Conservation (phyloP, 2,329 filamentous ascomycete species). For the Alternaria solani region DNA sequence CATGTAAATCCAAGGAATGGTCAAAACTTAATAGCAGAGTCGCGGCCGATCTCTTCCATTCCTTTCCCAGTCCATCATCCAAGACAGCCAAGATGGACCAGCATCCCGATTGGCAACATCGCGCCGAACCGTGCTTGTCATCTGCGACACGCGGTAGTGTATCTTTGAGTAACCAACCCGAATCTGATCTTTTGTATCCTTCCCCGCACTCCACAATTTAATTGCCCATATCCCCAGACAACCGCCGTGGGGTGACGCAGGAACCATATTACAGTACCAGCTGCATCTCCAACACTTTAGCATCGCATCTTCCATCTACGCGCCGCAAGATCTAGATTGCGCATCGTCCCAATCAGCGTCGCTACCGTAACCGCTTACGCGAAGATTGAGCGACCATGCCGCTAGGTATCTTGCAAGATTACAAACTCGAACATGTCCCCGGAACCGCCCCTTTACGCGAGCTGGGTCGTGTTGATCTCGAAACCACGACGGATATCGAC, state of each 20-base stretch:
- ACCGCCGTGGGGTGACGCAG: constrained; percentile 6
- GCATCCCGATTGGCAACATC: constrained; percentile 5
- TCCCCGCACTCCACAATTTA: constrained; percentile 21
- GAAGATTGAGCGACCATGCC: constrained; percentile 24
- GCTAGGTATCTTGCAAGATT: constrained; percentile 32
- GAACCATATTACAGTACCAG: constrained; percentile 17
- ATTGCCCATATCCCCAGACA: neutral
- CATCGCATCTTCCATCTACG: neutral
- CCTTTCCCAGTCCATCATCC: neutral
- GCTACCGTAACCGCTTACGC: neutral
- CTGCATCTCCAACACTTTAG: neutral
- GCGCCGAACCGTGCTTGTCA: constrained; percentile 5
- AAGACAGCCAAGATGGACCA: neutral
- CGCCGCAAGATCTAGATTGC: neutral
- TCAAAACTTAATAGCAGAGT: neutral
- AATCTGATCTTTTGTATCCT: constrained; percentile 8
- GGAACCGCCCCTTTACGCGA: constrained; percentile 35
- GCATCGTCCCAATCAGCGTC: neutral
- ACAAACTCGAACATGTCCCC: constrained; percentile 34
- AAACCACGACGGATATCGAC: constrained; percentile 23
- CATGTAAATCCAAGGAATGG: too few relatives aligned
- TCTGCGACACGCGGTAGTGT: neutral
- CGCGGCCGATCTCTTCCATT: neutral
- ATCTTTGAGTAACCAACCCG: neutral
- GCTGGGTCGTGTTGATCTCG: constrained; percentile 24